Percentiles rank a stretch among this genome's conserved stretches.
Conservation (phyloP, 2,329 filamentous ascomycete genomes). For the Penicillium concentricum region DNA sequence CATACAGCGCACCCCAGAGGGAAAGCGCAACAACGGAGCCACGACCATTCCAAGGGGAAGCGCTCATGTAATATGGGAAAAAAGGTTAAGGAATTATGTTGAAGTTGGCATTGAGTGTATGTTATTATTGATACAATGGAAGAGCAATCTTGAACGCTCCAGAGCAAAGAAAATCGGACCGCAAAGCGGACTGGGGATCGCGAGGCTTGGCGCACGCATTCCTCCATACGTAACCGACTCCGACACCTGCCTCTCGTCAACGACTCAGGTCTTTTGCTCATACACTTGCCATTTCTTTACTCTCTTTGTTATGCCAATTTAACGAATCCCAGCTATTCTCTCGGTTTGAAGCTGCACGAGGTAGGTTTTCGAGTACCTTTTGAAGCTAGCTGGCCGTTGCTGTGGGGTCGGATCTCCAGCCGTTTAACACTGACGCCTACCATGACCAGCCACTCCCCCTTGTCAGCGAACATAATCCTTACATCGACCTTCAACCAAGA, state of each 20-base stretch:
- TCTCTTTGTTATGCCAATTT: constrained; percentile 9
- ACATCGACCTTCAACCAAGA: constrained; percentile 34
- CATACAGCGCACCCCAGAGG: constrained; percentile 25
- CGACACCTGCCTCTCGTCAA: constrained; percentile 3
- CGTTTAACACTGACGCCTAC: constrained; percentile 27
- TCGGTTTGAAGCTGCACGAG: constrained; percentile 10
- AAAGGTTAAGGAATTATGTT: not conserved
- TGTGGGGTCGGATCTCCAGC: constrained; percentile 20
- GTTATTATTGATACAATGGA: not conserved
- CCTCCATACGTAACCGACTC: constrained; percentile 20
- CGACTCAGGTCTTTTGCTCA: not conserved
- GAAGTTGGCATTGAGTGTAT: constrained; percentile 2
- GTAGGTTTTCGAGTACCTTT: constrained; percentile 16
- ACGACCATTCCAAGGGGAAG: constrained; percentile 28
- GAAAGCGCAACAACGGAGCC: constrained; percentile 32
- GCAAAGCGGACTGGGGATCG: constrained; percentile 14
- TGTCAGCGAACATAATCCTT: constrained; percentile 19
- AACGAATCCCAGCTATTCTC: not conserved
- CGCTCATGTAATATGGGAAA: constrained; percentile 5
- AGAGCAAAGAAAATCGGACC: constrained; percentile 14
- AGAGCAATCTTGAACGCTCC: not conserved
- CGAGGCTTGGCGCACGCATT: constrained; percentile 25
- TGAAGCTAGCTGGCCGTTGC: constrained; percentile 17
- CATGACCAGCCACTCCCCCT: constrained; percentile 20
- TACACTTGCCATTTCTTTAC: constrained; percentile 1